A percentile compares a stretch with the other conserved stretches of the same genome.
These are phyloP conservation scores for Sugiyamaella boreocaroliniensis DNA, from an alignment of 805 yeast species.

Conservation along the genomic window DNA sequence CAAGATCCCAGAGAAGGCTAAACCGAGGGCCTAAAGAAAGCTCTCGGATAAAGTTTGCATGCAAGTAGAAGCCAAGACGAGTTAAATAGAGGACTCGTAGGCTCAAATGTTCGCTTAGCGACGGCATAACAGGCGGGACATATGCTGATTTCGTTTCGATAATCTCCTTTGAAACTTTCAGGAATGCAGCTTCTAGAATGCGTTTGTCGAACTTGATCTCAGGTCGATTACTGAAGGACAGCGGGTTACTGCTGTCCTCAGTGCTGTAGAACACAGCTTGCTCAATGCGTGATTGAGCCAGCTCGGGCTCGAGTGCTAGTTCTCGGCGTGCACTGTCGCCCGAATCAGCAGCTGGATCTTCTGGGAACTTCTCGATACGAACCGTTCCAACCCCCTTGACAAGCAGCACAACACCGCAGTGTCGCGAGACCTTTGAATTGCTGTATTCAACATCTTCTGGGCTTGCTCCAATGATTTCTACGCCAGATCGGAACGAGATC, in stretches of 20 bases:
- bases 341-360: slow-evolving; percentile 7
- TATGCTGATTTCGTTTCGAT: slow-evolving; percentile 49
- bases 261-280: slow-evolving; percentile 67
- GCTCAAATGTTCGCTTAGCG: slow-evolving; percentile 45
- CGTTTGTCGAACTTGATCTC: slow-evolving; percentile 39
- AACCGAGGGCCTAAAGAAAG: slow-evolving; percentile 37
- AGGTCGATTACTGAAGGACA: slow-evolving; percentile 40
- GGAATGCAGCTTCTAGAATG: slow-evolving; percentile 48
- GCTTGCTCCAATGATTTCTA: slow-evolving; percentile 55
- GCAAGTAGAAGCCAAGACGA: slow-evolving; percentile 41
- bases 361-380: slow-evolving; percentile 45
- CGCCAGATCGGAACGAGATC: slow-evolving; percentile 47
- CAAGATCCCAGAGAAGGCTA: slow-evolving; percentile 35
- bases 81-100: slow-evolving; percentile 42
- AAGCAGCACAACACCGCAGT: slow-evolving; percentile 44
- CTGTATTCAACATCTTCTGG: slow-evolving; percentile 35
- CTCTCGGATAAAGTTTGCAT: slow-evolving; percentile 38
- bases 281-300: slow-evolving; percentile 67
- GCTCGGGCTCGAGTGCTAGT: slow-evolving; percentile 21
- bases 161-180: slow-evolving; percentile 48
- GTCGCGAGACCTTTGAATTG: slow-evolving; percentile 24
- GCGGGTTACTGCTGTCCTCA: slow-evolving; percentile 34
- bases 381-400: slow-evolving; percentile 57
- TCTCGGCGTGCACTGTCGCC: slow-evolving; percentile 8
- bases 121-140: slow-evolving; percentile 47